Conservation (phyloP, 257 asterid genomes). For the Apocynum venetum region DNA sequence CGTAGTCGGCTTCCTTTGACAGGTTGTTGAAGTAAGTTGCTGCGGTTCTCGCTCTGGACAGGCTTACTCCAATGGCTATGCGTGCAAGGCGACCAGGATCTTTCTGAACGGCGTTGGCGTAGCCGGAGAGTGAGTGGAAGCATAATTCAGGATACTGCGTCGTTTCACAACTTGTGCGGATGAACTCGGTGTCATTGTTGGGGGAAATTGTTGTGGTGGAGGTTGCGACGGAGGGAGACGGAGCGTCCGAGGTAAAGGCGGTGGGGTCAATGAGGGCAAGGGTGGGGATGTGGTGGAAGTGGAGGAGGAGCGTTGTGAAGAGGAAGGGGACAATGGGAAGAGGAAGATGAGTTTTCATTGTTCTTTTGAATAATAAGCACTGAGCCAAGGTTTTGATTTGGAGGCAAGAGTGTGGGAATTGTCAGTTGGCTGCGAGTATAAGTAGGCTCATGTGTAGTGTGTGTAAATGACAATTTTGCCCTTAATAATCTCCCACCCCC, state of each 20-base stretch:
- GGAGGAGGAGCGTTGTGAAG: constrained; percentile 22
- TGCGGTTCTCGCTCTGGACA: constrained; percentile 34
- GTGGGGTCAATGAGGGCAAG: constrained; percentile 25
- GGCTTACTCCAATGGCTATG: constrained; percentile 62
- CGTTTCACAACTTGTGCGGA: constrained; percentile 56
- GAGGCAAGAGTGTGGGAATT: neutral
- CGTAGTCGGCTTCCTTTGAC: constrained; percentile 43
- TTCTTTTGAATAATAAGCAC: neutral
- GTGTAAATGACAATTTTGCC: constrained; percentile 4
- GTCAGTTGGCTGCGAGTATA: neutral
- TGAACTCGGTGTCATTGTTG: constrained; percentile 41
- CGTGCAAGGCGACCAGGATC: constrained; percentile 63
- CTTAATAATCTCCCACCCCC: neutral
- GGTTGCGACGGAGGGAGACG: constrained; percentile 8
- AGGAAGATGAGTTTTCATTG: constrained; percentile 12
- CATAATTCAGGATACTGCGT: constrained; percentile 64
- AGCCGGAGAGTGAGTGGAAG: constrained; percentile 54
- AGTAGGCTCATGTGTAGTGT: neutral
- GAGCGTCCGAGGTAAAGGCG: constrained; percentile 7
- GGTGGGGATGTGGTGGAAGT: constrained; percentile 19
- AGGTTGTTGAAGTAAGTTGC: constrained; percentile 48
- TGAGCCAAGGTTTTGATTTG: neutral
- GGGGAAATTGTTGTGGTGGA: constrained; percentile 11
- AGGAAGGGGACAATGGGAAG: constrained; percentile 4
- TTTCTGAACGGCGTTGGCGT: constrained; percentile 42